These are phyloP conservation scores for Heritiera littoralis DNA, from an alignment of 345 rosid species.

Conservation along the genomic window DNA sequence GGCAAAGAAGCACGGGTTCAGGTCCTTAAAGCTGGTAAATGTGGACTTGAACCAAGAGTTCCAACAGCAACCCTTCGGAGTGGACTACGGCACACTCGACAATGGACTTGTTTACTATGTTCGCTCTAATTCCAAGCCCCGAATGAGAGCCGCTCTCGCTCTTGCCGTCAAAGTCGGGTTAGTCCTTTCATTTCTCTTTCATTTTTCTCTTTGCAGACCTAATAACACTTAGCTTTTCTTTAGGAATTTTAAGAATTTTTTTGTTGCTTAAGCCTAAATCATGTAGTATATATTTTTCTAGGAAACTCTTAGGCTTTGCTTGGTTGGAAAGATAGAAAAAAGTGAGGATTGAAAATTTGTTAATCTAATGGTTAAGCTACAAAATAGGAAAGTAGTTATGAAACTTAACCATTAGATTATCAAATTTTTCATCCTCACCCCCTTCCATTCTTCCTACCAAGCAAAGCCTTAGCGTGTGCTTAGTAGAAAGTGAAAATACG, in stretches of 20 bases:
- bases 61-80: conserved; percentile 10
- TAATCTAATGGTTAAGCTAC: no score
- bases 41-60: conserved; percentile 18
- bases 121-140: conserved; percentile 23
- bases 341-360: no score
- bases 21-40: conserved; percentile 19
- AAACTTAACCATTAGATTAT: no score
- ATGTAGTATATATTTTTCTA: no score
- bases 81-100: conserved; percentile 20
- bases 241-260: not conserved
- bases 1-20: conserved; percentile 22
- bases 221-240: not conserved
- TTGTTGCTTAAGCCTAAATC: not conserved
- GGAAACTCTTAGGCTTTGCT: no score
- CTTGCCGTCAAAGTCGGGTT: conserved; percentile 25
- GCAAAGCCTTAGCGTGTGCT: no score
- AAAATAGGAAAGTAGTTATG: no score
- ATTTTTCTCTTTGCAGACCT: not conserved
- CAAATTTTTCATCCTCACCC: no score
- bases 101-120: conserved; percentile 20
- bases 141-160: conserved; percentile 25
- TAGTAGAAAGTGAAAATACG: no score
- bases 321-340: no score
- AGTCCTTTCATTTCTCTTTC: not conserved
- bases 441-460: no score